A percentile compares a stretch with the other conserved stretches of the same genome.
Conservation (phyloP, 306 rosid species). For the Cyclanthera cordifolia region DNA sequence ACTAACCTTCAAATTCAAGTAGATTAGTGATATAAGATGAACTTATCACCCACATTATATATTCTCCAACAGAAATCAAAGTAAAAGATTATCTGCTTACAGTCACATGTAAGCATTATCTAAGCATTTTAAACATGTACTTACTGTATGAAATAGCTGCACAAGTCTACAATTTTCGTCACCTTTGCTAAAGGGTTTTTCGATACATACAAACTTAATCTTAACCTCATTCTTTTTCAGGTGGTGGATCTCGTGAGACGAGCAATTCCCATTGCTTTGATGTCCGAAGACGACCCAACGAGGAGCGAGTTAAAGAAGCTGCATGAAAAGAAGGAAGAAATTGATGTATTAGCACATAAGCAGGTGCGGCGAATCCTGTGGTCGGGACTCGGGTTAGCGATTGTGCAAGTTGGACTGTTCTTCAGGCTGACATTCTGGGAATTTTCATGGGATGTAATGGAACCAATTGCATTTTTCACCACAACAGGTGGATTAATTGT, state of each 20-base stretch:
- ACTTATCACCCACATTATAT: neutral
- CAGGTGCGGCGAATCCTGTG: conserved; percentile 72
- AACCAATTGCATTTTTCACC: conserved; percentile 73
- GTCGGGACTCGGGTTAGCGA: conserved; percentile 44
- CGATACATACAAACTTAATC: neutral
- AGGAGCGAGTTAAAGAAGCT: conserved; percentile 53
- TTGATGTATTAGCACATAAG: conserved; percentile 54
- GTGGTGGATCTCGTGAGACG: conserved; percentile 65
- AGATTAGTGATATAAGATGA: no score
- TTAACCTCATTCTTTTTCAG: conserved; percentile 17
- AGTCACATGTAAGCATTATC: neutral
- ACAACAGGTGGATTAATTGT: conserved; percentile 57
- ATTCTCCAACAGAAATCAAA: neutral
- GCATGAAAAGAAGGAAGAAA: conserved; percentile 49
- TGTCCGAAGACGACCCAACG: conserved; percentile 42
- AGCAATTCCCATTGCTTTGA: conserved; percentile 65
- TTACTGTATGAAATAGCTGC: neutral
- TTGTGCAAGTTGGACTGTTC: conserved; percentile 49
- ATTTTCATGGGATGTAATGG: conserved; percentile 97
- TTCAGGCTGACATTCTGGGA: conserved; percentile 99
- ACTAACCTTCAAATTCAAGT: no score
- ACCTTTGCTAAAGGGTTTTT: neutral
- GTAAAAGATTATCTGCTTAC: neutral
- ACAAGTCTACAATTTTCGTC: neutral
- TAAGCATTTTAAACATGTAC: neutral